phyloP scores from a whole-genome alignment of 2,329 filamentous ascomycete genomes.

The Rhinocladiella mackenziei region DNA sequence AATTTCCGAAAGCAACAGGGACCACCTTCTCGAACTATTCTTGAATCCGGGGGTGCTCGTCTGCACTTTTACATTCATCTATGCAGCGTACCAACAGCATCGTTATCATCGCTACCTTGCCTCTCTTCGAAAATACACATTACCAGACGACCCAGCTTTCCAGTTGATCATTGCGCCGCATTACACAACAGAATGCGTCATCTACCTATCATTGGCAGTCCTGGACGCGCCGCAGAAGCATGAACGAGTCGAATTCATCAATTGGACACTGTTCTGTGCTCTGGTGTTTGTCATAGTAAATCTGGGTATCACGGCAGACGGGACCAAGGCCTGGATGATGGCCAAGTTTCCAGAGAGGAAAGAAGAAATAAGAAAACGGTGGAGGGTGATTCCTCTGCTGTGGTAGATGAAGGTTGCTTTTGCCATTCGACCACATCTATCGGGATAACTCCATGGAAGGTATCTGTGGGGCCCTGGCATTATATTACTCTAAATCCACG shows the following conservation, averaged over 20 bases:
- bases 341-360: constrained; percentile 55
- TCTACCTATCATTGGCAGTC: constrained; percentile 76
- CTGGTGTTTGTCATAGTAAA: constrained; percentile 72
- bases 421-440: not conserved
- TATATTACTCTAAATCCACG: no score
- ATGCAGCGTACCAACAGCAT: constrained; percentile 70
- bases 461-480: no score
- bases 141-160: constrained; percentile 73
- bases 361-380: constrained; percentile 12
- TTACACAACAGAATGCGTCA: constrained; percentile 80
- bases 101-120: constrained; percentile 67
- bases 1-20: not conserved
- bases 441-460: not conserved
- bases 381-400: constrained; percentile 19
- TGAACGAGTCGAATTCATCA: constrained; percentile 47
- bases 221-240: constrained; percentile 65
- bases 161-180: constrained; percentile 74
- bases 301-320: constrained; percentile 73
- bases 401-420: constrained; percentile 7
- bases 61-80: constrained; percentile 54
- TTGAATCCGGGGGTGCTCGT: constrained; percentile 6
- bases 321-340: constrained; percentile 74
- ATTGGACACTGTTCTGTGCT: constrained; percentile 68
- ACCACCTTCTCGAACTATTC: not conserved
- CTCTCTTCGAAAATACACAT: constrained; percentile 72